Conservation (phyloP, 192 early-diverging fungal species). For the Coemansia sp. region DNA sequence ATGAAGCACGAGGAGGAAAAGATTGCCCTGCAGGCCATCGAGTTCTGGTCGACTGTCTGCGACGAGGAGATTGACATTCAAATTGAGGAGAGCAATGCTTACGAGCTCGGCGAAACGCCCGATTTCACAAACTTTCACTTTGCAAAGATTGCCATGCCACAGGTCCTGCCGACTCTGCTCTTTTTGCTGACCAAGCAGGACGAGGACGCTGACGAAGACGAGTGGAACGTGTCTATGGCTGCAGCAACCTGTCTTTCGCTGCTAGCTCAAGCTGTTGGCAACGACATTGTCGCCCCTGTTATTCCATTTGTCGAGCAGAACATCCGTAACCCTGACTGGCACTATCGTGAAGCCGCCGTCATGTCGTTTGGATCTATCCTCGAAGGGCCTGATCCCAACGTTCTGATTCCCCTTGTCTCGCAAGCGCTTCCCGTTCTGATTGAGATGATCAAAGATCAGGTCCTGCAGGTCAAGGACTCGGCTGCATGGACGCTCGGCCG, state of each 20-base stretch:
- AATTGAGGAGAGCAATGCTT: conserved; percentile 59
- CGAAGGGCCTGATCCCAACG: conserved; percentile 75
- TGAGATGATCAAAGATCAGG: conserved; percentile 82
- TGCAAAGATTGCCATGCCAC: conserved; percentile 70
- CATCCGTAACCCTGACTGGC: conserved; percentile 86
- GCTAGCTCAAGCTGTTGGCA: conserved; percentile 78
- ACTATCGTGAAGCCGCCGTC: conserved; percentile 91
- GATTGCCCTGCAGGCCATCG: conserved; percentile 94
- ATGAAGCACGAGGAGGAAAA: conserved; percentile 88
- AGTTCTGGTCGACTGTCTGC: conserved; percentile 99
- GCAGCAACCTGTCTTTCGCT: conserved; percentile 91
- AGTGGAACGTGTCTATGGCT: conserved; percentile 99
- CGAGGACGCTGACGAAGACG: conserved; percentile 98
- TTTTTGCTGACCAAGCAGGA: conserved; percentile 93
- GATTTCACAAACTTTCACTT: conserved; percentile 67
- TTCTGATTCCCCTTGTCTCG: conserved; percentile 68
- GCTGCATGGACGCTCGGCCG: conserved; percentile 98
- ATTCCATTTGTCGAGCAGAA: conserved; percentile 88
- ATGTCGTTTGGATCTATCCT: conserved; percentile 99
- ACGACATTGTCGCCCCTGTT: conserved; percentile 77
- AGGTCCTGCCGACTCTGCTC: conserved; percentile 83
- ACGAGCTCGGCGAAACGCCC: conserved; percentile 50
- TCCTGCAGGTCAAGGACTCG: conserved; percentile 92
- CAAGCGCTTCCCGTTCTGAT: conserved; percentile 89
- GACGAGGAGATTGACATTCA: conserved; percentile 87